Conservation (phyloP, 306 rosid genomes). For the Coriaria nepalensis region DNA sequence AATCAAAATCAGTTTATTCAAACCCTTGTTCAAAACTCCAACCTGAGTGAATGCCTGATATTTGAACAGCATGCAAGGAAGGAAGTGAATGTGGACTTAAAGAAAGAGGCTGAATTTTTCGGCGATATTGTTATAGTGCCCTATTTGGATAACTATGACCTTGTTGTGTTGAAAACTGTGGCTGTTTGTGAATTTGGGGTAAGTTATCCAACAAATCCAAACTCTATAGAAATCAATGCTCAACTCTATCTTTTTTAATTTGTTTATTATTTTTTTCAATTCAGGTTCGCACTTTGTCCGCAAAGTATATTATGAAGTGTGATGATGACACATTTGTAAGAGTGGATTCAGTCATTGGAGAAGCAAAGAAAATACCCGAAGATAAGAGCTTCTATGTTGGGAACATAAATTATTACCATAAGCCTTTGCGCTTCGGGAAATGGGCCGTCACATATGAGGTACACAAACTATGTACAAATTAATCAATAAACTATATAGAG, state of each 20-base stretch:
- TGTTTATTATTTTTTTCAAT: conserved; percentile 14
- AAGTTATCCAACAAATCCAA: conserved; percentile 22
- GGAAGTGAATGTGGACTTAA: conserved; percentile 62
- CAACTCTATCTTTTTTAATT: not conserved
- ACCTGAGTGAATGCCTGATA: not conserved
- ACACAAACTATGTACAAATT: conserved; percentile 6
- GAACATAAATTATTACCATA: conserved; percentile 78
- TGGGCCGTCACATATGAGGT: conserved; percentile 98
- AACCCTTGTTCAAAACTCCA: too few species aligned
- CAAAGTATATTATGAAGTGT: conserved; percentile 79
- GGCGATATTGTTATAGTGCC: conserved; percentile 92
- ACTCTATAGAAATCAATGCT: not conserved
- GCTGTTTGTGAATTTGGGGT: conserved; percentile 98
- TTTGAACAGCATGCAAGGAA: conserved; percentile 52
- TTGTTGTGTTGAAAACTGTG: conserved; percentile 88
- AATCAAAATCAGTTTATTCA: too few species aligned
- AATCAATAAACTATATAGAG: not conserved
- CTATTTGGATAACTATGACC: conserved; percentile 90
- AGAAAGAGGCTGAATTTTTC: conserved; percentile 84
- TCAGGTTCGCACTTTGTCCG: conserved; percentile 59
- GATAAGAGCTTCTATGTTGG: conserved; percentile 66
- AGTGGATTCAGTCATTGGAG: conserved; percentile 46
- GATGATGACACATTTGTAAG: conserved; percentile 93
- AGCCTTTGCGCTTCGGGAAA: conserved; percentile 86
- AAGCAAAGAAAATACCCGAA: conserved; percentile 31